Conservation (phyloP, 1,139 yeast genomes). For the Yamadazyma friedrichii region DNA sequence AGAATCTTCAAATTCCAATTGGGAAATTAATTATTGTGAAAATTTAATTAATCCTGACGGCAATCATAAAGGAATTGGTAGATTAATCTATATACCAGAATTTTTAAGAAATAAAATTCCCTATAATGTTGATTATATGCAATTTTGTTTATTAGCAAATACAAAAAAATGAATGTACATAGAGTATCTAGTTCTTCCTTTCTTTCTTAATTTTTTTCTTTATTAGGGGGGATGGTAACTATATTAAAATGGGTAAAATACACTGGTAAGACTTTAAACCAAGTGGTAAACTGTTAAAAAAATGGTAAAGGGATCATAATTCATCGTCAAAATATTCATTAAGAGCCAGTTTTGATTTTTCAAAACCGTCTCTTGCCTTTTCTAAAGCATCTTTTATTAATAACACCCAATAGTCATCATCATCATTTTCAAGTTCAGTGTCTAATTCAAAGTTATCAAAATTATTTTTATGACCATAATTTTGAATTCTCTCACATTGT, state of each 20-base stretch:
- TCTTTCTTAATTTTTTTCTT: neutral
- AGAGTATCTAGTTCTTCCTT: neutral
- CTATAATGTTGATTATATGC: constrained; percentile 39
- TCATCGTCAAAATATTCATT: constrained; percentile 57
- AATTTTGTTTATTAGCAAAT: constrained; percentile 39
- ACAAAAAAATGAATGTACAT: constrained; percentile 8
- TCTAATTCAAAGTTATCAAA: constrained; percentile 39
- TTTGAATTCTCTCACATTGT: constrained; percentile 91
- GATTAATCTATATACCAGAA: constrained; percentile 46
- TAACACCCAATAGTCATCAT: constrained; percentile 47
- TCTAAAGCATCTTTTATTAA: constrained; percentile 55
- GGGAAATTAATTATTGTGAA: constrained; percentile 45
- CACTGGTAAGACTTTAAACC: neutral
- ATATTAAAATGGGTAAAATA: too few relatives aligned
- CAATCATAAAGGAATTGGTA: constrained; percentile 41
- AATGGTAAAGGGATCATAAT: constrained; percentile 22
- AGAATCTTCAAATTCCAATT: constrained; percentile 19
- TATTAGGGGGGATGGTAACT: too few relatives aligned
- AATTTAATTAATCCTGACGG: constrained; percentile 50
- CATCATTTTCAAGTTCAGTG: constrained; percentile 15
- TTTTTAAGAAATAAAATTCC: constrained; percentile 21
- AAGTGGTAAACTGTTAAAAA: neutral
- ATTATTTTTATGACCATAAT: constrained; percentile 64
- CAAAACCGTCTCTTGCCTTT: constrained; percentile 58
- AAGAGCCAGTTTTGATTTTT: constrained; percentile 54